Percentiles rank a stretch among this genome's conserved stretches.
phyloP scores from a whole-genome alignment of 139 green algal species.

The Astrephomene gubernaculifera region DNA sequence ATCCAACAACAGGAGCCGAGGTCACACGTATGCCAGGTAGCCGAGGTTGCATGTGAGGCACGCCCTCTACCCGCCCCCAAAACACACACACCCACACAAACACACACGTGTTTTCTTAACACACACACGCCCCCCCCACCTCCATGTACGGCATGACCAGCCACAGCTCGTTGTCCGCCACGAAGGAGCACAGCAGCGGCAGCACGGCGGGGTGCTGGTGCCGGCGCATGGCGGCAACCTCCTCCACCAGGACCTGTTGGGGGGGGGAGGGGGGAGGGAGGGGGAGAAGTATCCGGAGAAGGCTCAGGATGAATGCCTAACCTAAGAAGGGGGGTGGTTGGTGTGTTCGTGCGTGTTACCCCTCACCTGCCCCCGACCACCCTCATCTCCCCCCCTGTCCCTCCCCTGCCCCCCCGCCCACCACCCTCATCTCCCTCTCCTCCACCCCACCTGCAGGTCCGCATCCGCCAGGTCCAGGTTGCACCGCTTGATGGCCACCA shows the following conservation, averaged over 20 bases:
- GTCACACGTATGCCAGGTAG: too few species aligned
- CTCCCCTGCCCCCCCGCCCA: background rate
- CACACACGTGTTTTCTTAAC: background rate
- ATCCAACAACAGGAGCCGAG: too few species aligned
- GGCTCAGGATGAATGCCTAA: too few species aligned
- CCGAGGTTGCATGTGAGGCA: too few species aligned
- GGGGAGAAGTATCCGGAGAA: too few species aligned
- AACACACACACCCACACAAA: background rate
- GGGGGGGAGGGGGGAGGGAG: background rate
- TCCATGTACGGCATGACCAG: slow-evolving; percentile 93
- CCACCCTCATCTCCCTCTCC: background rate
- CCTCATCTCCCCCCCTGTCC: background rate
- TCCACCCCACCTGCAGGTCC: slow-evolving; percentile 79
- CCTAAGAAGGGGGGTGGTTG: too few species aligned
- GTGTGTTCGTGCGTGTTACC: background rate
- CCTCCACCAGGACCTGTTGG: slow-evolving; percentile 24
- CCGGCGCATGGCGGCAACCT: slow-evolving; percentile 79
- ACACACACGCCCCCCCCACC: background rate
- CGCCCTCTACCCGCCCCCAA: too few species aligned
- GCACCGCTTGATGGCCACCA: slow-evolving; percentile 93
- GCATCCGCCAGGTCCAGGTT: slow-evolving; percentile 89
- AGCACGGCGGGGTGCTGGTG: slow-evolving; percentile 93
- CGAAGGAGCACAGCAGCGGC: slow-evolving; percentile 90
- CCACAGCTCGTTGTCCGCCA: slow-evolving; percentile 87
- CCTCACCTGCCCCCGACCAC: background rate